Conservation (phyloP, 2,329 filamentous ascomycete species). For the Diaporthe eres region DNA sequence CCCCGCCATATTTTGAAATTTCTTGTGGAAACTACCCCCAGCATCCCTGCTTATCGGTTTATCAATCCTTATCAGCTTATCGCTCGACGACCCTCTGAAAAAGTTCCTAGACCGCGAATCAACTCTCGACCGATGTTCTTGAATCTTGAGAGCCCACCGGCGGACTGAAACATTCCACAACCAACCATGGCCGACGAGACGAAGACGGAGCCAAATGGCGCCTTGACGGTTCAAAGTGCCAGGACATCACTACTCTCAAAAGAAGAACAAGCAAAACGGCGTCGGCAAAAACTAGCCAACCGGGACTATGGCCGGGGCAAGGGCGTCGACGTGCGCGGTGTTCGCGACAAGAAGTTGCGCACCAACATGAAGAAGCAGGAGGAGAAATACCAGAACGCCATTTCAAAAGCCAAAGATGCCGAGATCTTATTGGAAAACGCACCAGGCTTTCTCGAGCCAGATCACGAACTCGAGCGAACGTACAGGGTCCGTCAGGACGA, state of each 20-base stretch:
- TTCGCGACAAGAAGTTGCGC: slow-evolving; percentile 92
- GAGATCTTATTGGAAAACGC: slow-evolving; percentile 94
- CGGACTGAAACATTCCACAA: not conserved
- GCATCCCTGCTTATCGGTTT: slow-evolving; percentile 32
- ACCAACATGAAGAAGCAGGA: slow-evolving; percentile 85
- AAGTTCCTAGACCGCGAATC: slow-evolving; percentile 30
- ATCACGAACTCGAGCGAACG: slow-evolving; percentile 89
- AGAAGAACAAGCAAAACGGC: slow-evolving; percentile 64
- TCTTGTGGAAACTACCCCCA: slow-evolving; percentile 23
- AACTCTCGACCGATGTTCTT: not conserved
- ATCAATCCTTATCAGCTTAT: slow-evolving; percentile 3
- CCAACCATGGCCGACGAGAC: slow-evolving; percentile 52
- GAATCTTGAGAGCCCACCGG: not conserved
- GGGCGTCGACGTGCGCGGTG: slow-evolving; percentile 77
- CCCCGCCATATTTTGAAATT: slow-evolving; percentile 38
- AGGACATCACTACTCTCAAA: slow-evolving; percentile 67
- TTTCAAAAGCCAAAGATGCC: slow-evolving; percentile 90
- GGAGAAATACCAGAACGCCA: slow-evolving; percentile 83
- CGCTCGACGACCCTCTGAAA: slow-evolving; percentile 25
- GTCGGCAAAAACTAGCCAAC: slow-evolving; percentile 74
- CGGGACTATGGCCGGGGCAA: slow-evolving; percentile 88
- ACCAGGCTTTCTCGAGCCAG: slow-evolving; percentile 87
- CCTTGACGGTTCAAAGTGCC: slow-evolving; percentile 62
- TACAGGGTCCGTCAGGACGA: slow-evolving; percentile 94
- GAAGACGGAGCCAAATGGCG: slow-evolving; percentile 64